phyloP scores from a whole-genome alignment of 805 yeast genomes.

The Ogataea dorogensis region DNA sequence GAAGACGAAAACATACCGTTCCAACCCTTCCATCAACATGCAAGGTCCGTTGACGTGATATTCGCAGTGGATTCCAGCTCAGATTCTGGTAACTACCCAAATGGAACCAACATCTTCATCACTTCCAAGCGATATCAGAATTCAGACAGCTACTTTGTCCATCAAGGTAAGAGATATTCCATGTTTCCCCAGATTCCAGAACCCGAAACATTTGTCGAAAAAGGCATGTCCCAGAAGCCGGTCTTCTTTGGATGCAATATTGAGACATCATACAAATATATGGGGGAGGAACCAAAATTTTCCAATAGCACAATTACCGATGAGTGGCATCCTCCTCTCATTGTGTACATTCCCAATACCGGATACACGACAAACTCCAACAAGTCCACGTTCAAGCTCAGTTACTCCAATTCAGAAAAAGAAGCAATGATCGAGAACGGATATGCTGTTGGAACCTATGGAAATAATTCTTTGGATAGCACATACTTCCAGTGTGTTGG shows the following conservation, averaged over 20 bases:
- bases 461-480: slow-evolving; percentile 37
- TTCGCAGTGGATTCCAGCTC: slow-evolving; percentile 48
- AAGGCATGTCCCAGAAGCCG: slow-evolving; percentile 30
- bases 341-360: slow-evolving; percentile 51
- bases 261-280: slow-evolving; percentile 29
- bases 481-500: slow-evolving; percentile 49
- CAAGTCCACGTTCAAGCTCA: slow-evolving; percentile 57
- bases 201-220: slow-evolving; percentile 24
- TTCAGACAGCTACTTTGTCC: slow-evolving; percentile 10
- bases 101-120: slow-evolving; percentile 50
- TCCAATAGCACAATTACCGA: slow-evolving; percentile 7
- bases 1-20: slow-evolving; percentile 50
- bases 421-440: slow-evolving; percentile 50
- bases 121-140: slow-evolving; percentile 35
- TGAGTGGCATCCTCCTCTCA: slow-evolving; percentile 50
- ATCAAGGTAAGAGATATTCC: slow-evolving; percentile 13
- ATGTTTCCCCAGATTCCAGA: slow-evolving; percentile 40
- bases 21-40: slow-evolving; percentile 39
- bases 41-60: slow-evolving; percentile 39
- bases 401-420: slow-evolving; percentile 45
- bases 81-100: slow-evolving; percentile 54
- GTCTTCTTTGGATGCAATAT: slow-evolving; percentile 45
- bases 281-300: slow-evolving; percentile 9
- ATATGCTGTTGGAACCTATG: slow-evolving; percentile 46
- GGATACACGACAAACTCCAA: slow-evolving; percentile 45